phyloP scores from a whole-genome alignment of 192 early-diverging fungal species.

The Kappamyces sp. region DNA sequence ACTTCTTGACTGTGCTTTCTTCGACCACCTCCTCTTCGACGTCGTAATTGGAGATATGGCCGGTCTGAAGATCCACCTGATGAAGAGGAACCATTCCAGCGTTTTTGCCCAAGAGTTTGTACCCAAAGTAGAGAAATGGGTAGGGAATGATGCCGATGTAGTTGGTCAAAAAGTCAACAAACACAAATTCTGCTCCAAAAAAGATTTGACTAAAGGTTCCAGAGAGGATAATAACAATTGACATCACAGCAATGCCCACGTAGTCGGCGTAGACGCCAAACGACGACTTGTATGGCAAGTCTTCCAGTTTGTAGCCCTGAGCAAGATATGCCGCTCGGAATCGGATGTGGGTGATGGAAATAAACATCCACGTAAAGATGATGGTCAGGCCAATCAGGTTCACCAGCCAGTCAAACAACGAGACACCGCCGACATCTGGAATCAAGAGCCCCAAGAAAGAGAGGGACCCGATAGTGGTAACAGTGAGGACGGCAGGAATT shows the following conservation, averaged over 20 bases:
- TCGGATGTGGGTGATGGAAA: constrained; percentile 29
- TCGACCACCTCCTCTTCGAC: background rate
- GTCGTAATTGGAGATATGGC: background rate
- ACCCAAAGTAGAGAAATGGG: constrained; percentile 56
- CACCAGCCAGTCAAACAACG: constrained; percentile 52
- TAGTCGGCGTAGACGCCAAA: constrained; percentile 14
- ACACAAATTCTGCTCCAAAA: background rate
- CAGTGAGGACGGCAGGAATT: constrained; percentile 44
- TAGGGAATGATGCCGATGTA: constrained; percentile 62
- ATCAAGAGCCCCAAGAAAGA: constrained; percentile 54
- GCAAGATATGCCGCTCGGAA: constrained; percentile 19
- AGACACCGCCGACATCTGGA: constrained; percentile 32
- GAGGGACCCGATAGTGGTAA: constrained; percentile 50
- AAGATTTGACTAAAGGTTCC: background rate
- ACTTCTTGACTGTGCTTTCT: too few species aligned
- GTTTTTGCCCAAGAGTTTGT: constrained; percentile 37
- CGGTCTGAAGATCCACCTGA: background rate
- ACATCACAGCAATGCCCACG: constrained; percentile 14
- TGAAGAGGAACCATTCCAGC: background rate
- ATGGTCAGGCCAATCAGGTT: constrained; percentile 30
- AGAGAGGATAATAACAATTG: constrained; percentile 17
- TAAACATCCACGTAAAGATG: constrained; percentile 26
- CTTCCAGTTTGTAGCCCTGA: constrained; percentile 10
- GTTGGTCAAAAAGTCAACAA: background rate
- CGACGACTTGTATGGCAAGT: constrained; percentile 2